These are phyloP conservation scores for Colletotrichum coccodes DNA, from an alignment of 2,329 filamentous ascomycete genomes.

Conservation along the genomic window DNA sequence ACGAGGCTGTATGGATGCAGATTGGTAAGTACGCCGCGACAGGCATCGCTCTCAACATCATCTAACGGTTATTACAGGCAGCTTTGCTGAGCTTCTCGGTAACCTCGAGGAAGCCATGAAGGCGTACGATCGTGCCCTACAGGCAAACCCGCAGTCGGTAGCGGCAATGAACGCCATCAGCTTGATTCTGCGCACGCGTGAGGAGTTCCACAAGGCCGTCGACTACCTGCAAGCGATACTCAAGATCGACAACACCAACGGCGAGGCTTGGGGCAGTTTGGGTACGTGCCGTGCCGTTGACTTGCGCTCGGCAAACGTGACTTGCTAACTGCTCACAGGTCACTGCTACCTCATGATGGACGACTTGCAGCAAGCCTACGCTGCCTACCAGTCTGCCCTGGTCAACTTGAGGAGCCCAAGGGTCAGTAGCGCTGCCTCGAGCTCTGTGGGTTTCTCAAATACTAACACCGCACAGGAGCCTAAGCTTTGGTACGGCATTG, in stretches of 20 bases:
- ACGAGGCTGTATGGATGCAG: conserved; percentile 91
- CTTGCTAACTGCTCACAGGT: conserved; percentile 62
- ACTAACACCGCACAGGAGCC: conserved; percentile 72
- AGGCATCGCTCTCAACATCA: background rate
- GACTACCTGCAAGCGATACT: conserved; percentile 93
- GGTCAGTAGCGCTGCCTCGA: conserved; percentile 58
- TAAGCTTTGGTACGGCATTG: conserved; percentile 98
- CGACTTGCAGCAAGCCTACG: conserved; percentile 95
- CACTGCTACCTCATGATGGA: conserved; percentile 99
- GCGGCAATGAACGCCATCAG: conserved; percentile 95
- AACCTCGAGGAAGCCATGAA: conserved; percentile 89
- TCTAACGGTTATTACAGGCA: conserved; percentile 66
- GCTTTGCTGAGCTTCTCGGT: conserved; percentile 86
- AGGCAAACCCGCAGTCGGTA: conserved; percentile 88
- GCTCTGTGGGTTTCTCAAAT: conserved; percentile 19
- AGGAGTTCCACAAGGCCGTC: conserved; percentile 93
- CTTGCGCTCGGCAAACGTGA: background rate
- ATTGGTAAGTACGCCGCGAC: conserved; percentile 74
- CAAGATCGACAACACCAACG: conserved; percentile 88
- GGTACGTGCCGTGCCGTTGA: conserved; percentile 63
- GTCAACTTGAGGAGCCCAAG: conserved; percentile 95
- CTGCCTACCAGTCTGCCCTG: conserved; percentile 93
- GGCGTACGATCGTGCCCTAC: conserved; percentile 90
- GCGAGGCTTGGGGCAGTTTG: conserved; percentile 95
- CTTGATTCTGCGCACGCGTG: conserved; percentile 87